These are phyloP conservation scores for Sporisorium sorghi DNA, from an alignment of 1,284 basidiomycete genomes.

Conservation along the genomic window DNA sequence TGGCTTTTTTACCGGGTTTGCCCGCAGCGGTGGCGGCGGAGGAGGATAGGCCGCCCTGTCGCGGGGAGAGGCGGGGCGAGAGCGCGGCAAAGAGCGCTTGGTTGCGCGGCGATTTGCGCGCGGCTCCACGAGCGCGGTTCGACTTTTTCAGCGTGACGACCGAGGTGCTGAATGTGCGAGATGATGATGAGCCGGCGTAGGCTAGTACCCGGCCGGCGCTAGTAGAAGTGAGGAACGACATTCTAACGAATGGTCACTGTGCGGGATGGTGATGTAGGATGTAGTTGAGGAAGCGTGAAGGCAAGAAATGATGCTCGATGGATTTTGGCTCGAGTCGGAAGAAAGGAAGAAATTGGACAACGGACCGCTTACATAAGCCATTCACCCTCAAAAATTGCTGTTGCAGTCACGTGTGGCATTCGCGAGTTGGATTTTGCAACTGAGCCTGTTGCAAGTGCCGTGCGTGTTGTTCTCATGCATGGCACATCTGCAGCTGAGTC, in stretches of 20 bases:
- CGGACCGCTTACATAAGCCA: slow-evolving; percentile 34
- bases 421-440: slow-evolving; percentile 19
- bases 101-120: slow-evolving; percentile 52
- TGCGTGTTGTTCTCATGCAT: slow-evolving; percentile 16
- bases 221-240: slow-evolving; percentile 26
- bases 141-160: slow-evolving; percentile 46
- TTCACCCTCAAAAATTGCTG: background rate
- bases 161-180: slow-evolving; percentile 45
- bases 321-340: slow-evolving; percentile 7
- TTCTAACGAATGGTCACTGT: background rate
- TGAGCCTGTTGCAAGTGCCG: background rate
- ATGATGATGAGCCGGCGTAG: slow-evolving; percentile 26
- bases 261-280: background rate
- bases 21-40: slow-evolving; percentile 7
- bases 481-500: background rate
- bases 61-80: slow-evolving; percentile 26
- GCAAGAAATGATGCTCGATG: background rate
- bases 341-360: slow-evolving; percentile 22
- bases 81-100: slow-evolving; percentile 35
- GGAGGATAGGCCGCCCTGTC: slow-evolving; percentile 18
- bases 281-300: background rate
- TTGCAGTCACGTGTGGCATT: slow-evolving; percentile 28
- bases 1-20: slow-evolving; percentile 28
- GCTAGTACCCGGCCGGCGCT: slow-evolving; percentile 17
- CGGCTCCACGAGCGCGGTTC: slow-evolving; percentile 49